Evolutionary conservation across 129 eudicot genomes (phyloP), one percentile per base, ranked within the genome.

Genomic region (Logfia minima): DNA sequence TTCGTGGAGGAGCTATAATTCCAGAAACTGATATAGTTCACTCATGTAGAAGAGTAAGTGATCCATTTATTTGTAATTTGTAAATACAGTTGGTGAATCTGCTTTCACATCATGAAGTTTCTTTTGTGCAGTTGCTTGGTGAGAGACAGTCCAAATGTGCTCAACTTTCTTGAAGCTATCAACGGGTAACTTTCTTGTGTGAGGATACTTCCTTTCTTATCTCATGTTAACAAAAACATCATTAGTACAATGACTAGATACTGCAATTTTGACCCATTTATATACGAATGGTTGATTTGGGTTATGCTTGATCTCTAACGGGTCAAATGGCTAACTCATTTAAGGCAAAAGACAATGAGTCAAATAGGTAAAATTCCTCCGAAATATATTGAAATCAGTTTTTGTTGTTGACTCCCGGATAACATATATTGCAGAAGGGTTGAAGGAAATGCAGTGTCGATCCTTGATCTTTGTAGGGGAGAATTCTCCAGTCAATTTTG

Each of bases 81-180:
- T 68, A 19, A 0, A 68, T 22, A 37, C 34, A 41, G 35, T 60
- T 66, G 6, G 8, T 28, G 23, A 77, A 11, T 64, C 35, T 35
- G 21, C 60, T 74, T 29, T 3, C 60, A 45, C 16, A 48, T 34
- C 61, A 26, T 39, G 18, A 58, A 74, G 22, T 77, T 32, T 82
- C 56, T 66, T 68, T 68, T 78, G 65, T 82, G 84, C 86, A 93
- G 98, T 90, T 87, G 80, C 87, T 93, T 82, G 88, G 81, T 24
- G 98, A 93, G 87, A 85, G 95, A 76, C 96, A 90, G 92, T 79
- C 92, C 88, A 34, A 93, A 93, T 74, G 97, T 93, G 17, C 76
- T 90, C 83, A 83, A 88, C 73, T 87, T 84, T 84, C 92, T 93
- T 58, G 92, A 93, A 76, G 95, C 97, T 67, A 80, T 93, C 24